Evolutionary conservation across 768 basidiomycete genomes (phyloP).

Genomic region (Pisolithus albus): DNA sequence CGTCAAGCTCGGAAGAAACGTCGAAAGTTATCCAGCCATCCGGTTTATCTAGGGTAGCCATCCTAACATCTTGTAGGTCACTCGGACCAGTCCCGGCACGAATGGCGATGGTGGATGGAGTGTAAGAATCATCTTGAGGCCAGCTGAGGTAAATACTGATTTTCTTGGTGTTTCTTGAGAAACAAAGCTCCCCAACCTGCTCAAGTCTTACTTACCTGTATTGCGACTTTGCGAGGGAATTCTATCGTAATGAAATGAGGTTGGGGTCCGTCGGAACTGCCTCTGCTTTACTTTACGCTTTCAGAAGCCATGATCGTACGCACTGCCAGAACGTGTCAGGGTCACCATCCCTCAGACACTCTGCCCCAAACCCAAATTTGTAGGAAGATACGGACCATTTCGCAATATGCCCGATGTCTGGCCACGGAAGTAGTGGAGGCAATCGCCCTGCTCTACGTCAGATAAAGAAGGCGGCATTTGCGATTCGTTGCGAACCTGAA

Average conservation of each 20-base stretch:
- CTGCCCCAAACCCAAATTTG: constrained; percentile 95
- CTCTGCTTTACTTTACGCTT: background rate
- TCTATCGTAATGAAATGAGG: constrained; percentile 94
- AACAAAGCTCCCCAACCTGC: background rate
- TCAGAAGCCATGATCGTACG: constrained; percentile 27
- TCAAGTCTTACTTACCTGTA: constrained; percentile 52
- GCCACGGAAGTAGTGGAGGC: constrained; percentile 57
- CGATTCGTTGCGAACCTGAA: constrained; percentile 22
- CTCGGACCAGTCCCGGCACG: constrained; percentile 87
- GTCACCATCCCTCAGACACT: constrained; percentile 83
- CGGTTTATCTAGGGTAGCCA: constrained; percentile 82
- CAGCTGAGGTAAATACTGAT: constrained; percentile 78
- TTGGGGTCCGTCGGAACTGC: constrained; percentile 88
- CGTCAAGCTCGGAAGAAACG: constrained; percentile 70
- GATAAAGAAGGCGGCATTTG: background rate
- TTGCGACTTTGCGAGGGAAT: constrained; percentile 83
- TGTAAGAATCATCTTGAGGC: constrained; percentile 91
- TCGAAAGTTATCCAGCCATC: constrained; percentile 92
- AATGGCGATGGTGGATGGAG: constrained; percentile 84
- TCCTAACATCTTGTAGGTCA: constrained; percentile 87
- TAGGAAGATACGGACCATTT: constrained; percentile 95
- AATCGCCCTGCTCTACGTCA: constrained; percentile 22
- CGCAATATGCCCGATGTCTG: constrained; percentile 81
- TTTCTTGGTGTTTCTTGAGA: constrained; percentile 47
- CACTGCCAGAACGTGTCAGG: constrained; percentile 98